Percentiles rank a stretch among this genome's conserved stretches.
phyloP scores from a whole-genome alignment of 2,329 filamentous ascomycete genomes.

The Colletotrichum echinochloae region DNA sequence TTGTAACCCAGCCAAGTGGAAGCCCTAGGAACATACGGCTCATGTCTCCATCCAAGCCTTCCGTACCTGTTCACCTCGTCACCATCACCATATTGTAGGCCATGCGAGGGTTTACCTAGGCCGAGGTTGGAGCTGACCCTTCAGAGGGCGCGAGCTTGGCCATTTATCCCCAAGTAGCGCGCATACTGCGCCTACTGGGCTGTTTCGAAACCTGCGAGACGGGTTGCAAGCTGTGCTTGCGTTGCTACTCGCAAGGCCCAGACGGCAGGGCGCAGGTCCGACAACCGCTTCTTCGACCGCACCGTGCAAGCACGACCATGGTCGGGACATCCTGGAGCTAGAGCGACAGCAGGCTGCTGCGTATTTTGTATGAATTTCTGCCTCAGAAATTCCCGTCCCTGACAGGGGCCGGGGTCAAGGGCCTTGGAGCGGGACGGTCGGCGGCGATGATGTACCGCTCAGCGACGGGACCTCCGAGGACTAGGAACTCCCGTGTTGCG shows the following conservation, averaged over 20 bases:
- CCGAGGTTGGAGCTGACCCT: too few relatives aligned
- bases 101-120: too few relatives aligned
- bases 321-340: background rate
- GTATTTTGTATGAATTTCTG: background rate
- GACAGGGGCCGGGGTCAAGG: background rate
- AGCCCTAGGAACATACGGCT: too few relatives aligned
- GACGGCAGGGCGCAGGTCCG: background rate
- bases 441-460: background rate
- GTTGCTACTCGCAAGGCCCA: background rate
- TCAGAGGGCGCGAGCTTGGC: conserved; percentile 1
- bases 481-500: background rate
- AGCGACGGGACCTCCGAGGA: background rate
- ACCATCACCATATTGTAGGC: too few relatives aligned
- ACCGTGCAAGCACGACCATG: conserved; percentile 4
- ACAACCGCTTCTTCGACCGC: conserved; percentile 5
- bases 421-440: background rate
- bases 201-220: background rate
- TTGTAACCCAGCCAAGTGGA: too few relatives aligned
- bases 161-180: conserved; percentile 1
- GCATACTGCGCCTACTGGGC: conserved; percentile 6
- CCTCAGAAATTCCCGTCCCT: background rate
- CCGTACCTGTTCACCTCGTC: too few relatives aligned
- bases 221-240: background rate
- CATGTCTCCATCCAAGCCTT: too few relatives aligned
- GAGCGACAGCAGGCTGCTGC: background rate